phyloP scores from a whole-genome alignment of 176 grass and related monocot species.

The Rhipidocladum racemiflorum region DNA sequence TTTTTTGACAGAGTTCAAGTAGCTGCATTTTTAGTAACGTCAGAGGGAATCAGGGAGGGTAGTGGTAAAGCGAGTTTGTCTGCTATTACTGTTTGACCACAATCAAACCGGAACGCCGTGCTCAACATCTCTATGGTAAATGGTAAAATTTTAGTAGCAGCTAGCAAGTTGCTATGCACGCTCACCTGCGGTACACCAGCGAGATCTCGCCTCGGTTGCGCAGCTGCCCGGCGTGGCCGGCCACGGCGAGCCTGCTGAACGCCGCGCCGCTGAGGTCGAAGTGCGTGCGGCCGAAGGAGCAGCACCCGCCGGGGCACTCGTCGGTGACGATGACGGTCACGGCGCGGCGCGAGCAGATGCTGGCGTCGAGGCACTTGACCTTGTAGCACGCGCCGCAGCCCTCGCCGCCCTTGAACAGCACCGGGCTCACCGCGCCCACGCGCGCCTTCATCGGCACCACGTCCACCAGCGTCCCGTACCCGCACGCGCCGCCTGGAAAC shows the following conservation, averaged over 20 bases:
- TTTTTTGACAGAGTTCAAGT: slow-evolving; percentile 27
- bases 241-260: slow-evolving; percentile 78
- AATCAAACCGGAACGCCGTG: neutral
- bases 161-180: neutral
- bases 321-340: slow-evolving; percentile 94
- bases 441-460: slow-evolving; percentile 79
- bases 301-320: slow-evolving; percentile 83
- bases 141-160: neutral
- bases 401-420: slow-evolving; percentile 91
- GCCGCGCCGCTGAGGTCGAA: slow-evolving; percentile 98
- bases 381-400: slow-evolving; percentile 99
- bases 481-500: slow-evolving; percentile 77
- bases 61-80: neutral
- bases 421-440: slow-evolving; percentile 88
- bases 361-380: slow-evolving; percentile 75
- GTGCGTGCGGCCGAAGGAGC: slow-evolving; percentile 62
- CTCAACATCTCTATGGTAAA: neutral
- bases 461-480: slow-evolving; percentile 95
- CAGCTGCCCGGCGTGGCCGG: slow-evolving; percentile 50
- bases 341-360: slow-evolving; percentile 84
- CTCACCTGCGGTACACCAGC: slow-evolving; percentile 71
- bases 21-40: slow-evolving; percentile 4
- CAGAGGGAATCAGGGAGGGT: slow-evolving; percentile 11
- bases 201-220: slow-evolving; percentile 71
- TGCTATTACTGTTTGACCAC: neutral